Percentiles rank a stretch among this genome's conserved stretches.
Conservation (phyloP, 1,139 yeast genomes). For the Taiozyma sp. region DNA sequence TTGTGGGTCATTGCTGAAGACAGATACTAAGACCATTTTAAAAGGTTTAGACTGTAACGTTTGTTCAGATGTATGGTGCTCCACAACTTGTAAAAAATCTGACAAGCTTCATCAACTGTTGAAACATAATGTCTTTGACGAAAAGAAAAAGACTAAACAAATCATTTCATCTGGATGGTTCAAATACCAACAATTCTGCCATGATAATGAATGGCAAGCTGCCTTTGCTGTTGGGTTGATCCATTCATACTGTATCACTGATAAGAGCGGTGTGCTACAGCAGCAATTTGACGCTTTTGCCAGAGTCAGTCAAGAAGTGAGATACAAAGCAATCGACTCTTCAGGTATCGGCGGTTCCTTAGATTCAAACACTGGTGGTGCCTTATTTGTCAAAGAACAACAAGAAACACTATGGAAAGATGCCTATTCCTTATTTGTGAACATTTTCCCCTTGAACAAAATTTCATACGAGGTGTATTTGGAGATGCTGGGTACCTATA, state of each 20-base stretch:
- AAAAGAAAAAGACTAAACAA: constrained; percentile 22
- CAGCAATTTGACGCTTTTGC: constrained; percentile 62
- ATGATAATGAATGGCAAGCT: constrained; percentile 64
- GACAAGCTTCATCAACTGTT: constrained; percentile 51
- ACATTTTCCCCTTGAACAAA: constrained; percentile 43
- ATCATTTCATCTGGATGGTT: constrained; percentile 48
- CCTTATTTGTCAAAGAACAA: constrained; percentile 48
- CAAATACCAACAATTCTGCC: constrained; percentile 56
- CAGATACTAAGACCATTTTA: constrained; percentile 31
- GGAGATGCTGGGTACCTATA: constrained; percentile 64
- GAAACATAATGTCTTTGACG: constrained; percentile 43
- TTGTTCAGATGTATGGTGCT: constrained; percentile 75
- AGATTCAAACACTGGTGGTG: constrained; percentile 47
- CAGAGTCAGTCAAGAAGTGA: constrained; percentile 58
- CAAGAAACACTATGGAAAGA: constrained; percentile 58
- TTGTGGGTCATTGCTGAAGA: constrained; percentile 62
- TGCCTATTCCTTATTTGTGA: constrained; percentile 55
- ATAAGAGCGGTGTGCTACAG: constrained; percentile 35
- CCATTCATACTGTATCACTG: constrained; percentile 44
- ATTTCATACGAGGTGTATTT: constrained; percentile 53
- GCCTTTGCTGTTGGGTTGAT: constrained; percentile 62
- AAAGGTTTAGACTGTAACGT: constrained; percentile 64
- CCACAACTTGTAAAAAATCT: constrained; percentile 51
- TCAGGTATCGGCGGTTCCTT: constrained; percentile 48
- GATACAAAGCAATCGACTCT: constrained; percentile 58